These are phyloP conservation scores for Nemania sp. DNA, from an alignment of 2,329 filamentous ascomycete genomes.

Conservation along the genomic window DNA sequence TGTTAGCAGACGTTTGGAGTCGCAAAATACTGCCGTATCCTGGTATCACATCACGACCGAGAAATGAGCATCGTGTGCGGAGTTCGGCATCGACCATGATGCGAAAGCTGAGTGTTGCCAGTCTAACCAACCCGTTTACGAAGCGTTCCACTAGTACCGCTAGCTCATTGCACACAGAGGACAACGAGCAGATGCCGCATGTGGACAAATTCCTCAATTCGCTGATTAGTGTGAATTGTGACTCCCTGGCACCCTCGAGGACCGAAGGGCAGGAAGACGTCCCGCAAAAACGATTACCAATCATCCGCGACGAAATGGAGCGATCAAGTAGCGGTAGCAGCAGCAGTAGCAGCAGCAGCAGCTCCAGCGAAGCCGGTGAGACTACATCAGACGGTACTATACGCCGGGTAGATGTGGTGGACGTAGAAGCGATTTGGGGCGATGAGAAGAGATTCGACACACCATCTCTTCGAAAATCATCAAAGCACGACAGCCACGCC, in stretches of 20 bases:
- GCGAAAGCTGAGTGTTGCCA: conserved; percentile 82
- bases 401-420: conserved; percentile 33
- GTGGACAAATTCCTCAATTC: conserved; percentile 33
- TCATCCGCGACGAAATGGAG: conserved; percentile 40
- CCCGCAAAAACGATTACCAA: conserved; percentile 34
- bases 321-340: conserved; percentile 31
- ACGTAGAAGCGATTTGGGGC: conserved; percentile 31
- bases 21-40: conserved; percentile 80
- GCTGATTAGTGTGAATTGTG: conserved; percentile 31
- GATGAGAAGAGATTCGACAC: conserved; percentile 25
- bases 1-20: conserved; percentile 82
- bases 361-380: conserved; percentile 16
- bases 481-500: conserved; percentile 28
- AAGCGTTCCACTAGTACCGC: conserved; percentile 68
- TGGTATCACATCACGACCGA: conserved; percentile 70
- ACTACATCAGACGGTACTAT: conserved; percentile 31
- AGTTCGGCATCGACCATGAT: conserved; percentile 85
- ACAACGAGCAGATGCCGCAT: conserved; percentile 34
- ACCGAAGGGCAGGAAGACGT: conserved; percentile 28
- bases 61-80: conserved; percentile 73
- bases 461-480: conserved; percentile 30
- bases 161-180: conserved; percentile 41
- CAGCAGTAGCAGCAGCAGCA: conserved; percentile 21
- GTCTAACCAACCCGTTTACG: conserved; percentile 75
- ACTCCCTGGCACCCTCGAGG: conserved; percentile 24